A percentile compares a stretch with the other conserved stretches of the same genome.
Conservation (phyloP, 2,329 filamentous ascomycete genomes). For the Microsporum canis region DNA sequence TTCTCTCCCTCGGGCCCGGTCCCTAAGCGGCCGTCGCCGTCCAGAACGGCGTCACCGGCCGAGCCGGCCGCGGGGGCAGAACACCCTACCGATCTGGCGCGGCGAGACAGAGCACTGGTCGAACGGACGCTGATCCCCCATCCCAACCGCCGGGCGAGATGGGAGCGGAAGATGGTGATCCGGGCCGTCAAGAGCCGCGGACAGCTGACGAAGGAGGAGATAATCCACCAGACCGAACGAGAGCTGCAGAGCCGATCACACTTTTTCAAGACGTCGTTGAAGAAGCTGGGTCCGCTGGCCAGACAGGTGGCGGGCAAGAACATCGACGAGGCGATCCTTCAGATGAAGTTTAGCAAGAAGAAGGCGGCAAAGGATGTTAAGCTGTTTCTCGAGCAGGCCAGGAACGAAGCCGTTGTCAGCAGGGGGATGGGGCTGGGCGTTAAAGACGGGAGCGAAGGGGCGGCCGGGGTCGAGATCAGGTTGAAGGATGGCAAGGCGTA, state of each 20-base stretch:
- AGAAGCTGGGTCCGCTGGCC: slow-evolving; percentile 80
- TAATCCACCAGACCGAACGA: slow-evolving; percentile 55
- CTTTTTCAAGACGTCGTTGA: slow-evolving; percentile 70
- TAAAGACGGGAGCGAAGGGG: slow-evolving; percentile 1
- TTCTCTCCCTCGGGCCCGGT: slow-evolving; percentile 13
- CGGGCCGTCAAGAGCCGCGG: slow-evolving; percentile 59
- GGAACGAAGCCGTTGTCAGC: slow-evolving; percentile 66
- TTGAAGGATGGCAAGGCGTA: slow-evolving; percentile 61
- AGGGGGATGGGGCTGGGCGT: slow-evolving; percentile 67
- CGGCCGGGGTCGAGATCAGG: slow-evolving; percentile 8
- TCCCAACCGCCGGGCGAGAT: slow-evolving; percentile 57
- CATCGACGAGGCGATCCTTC: slow-evolving; percentile 82
- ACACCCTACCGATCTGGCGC: slow-evolving; percentile 18
- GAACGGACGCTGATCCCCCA: slow-evolving; percentile 61
- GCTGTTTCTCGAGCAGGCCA: slow-evolving; percentile 67
- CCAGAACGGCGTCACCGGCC: not conserved
- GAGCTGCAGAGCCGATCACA: slow-evolving; percentile 52
- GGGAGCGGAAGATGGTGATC: slow-evolving; percentile 76
- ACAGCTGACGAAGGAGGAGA: slow-evolving; percentile 53
- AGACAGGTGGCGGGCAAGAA: slow-evolving; percentile 86
- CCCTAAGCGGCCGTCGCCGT: slow-evolving; percentile 11
- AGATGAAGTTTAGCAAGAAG: slow-evolving; percentile 95
- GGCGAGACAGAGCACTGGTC: slow-evolving; percentile 44
- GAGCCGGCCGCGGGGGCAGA: slow-evolving; percentile 10
- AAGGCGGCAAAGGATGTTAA: slow-evolving; percentile 71